These are phyloP conservation scores for Leccinum insolens DNA, from an alignment of 1,284 basidiomycete genomes.

Conservation along the genomic window DNA sequence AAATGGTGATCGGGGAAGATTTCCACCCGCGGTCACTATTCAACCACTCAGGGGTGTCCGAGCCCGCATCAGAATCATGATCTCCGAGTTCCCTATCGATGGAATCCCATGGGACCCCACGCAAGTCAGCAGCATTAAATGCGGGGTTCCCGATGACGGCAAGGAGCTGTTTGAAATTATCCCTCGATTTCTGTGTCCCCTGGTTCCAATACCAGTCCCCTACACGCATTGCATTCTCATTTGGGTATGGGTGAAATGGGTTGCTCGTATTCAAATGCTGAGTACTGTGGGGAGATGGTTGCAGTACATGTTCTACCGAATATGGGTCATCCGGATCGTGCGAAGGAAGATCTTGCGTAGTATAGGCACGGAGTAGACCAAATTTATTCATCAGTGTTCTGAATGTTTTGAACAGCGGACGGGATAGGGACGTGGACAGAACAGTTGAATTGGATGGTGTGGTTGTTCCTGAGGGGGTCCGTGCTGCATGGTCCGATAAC, in stretches of 20 bases:
- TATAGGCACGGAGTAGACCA: not conserved
- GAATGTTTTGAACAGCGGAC: not conserved
- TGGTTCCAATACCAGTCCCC: not conserved
- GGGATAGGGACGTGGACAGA: accelerated
- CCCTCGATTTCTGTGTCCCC: not conserved
- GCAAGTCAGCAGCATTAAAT: not conserved
- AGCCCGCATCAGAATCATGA: not conserved
- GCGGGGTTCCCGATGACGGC: not conserved
- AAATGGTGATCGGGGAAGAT: not conserved
- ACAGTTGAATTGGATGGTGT: accelerated
- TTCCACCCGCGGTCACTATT: not conserved
- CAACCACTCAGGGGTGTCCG: not conserved
- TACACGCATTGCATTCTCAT: accelerated
- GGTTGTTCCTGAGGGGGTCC: not conserved
- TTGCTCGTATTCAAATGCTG: not conserved
- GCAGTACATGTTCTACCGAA: not conserved
- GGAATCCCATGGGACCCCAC: not conserved
- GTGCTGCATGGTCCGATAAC: too few relatives aligned
- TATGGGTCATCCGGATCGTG: not conserved
- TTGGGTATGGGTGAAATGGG: not conserved
- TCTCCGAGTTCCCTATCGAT: not conserved
- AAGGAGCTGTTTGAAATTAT: not conserved
- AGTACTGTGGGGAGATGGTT: not conserved
- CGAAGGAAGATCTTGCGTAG: not conserved
- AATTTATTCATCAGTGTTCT: not conserved